These are phyloP conservation scores for Cochlearia excelsa DNA, from an alignment of 345 rosid species.

Conservation along the genomic window DNA sequence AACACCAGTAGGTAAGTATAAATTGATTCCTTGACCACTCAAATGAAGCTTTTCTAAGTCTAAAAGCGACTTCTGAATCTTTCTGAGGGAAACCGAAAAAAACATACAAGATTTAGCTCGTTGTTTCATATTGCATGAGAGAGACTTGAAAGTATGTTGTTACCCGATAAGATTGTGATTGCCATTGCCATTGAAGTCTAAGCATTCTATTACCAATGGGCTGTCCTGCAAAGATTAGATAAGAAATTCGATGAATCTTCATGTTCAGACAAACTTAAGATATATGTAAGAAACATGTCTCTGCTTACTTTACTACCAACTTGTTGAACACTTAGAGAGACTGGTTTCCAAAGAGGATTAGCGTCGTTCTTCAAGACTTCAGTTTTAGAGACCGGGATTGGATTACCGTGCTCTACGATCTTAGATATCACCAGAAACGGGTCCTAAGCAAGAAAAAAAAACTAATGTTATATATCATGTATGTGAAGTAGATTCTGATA, in stretches of 20 bases:
- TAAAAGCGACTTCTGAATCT: constrained; percentile 67
- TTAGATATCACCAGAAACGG: constrained; percentile 89
- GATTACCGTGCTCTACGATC: constrained; percentile 52
- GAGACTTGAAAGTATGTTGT: neutral
- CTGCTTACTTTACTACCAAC: constrained; percentile 80
- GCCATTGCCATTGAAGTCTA: constrained; percentile 36
- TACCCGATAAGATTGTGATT: constrained; percentile 37
- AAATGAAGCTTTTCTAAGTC: constrained; percentile 68
- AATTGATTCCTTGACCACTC: constrained; percentile 48
- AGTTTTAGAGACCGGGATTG: constrained; percentile 82
- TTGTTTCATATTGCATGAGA: neutral
- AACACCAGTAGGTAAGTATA: constrained; percentile 51
- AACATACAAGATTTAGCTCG: constrained; percentile 24
- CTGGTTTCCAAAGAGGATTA: constrained; percentile 71
- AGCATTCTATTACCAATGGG: constrained; percentile 37
- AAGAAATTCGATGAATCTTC: constrained; percentile 11
- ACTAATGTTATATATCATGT: constrained; percentile 1
- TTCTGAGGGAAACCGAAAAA: constrained; percentile 47
- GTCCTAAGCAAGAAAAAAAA: constrained; percentile 46
- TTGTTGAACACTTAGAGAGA: constrained; percentile 75
- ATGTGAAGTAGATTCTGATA: constrained; percentile 1
- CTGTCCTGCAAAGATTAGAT: constrained; percentile 30
- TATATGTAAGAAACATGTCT: constrained; percentile 17
- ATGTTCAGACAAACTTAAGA: constrained; percentile 6
- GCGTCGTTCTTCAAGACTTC: constrained; percentile 78